Conservation (phyloP, 164 flowering plant species). For the Amborella trichopoda region DNA sequence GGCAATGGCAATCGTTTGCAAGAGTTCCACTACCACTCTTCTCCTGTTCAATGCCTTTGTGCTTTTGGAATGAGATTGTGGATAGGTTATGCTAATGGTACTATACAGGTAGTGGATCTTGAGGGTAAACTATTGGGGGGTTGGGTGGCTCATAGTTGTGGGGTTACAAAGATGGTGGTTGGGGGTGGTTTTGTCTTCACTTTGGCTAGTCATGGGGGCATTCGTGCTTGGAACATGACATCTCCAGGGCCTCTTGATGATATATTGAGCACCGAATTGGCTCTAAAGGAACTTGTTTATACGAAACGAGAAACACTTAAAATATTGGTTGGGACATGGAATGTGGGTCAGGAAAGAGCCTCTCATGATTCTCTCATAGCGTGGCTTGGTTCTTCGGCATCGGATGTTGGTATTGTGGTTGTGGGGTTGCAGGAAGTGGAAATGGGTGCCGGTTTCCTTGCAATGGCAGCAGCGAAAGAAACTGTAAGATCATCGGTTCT, state of each 20-base stretch:
- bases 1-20: constrained; percentile 72
- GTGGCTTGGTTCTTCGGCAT: constrained; percentile 79
- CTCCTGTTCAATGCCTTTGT: constrained; percentile 65
- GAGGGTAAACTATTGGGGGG: constrained; percentile 69
- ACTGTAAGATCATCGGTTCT: too few species aligned
- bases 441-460: constrained; percentile 99
- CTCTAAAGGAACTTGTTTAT: constrained; percentile 40
- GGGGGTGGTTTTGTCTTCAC: constrained; percentile 61
- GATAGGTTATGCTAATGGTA: constrained; percentile 83
- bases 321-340: constrained; percentile 85
- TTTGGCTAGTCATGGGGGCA: constrained; percentile 93
- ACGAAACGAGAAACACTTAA: constrained; percentile 45
- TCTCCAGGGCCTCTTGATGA: constrained; percentile 84
- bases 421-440: constrained; percentile 98
- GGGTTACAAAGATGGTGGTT: constrained; percentile 58
- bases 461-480: constrained; percentile 98
- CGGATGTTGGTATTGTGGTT: constrained; percentile 76
- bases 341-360: constrained; percentile 95
- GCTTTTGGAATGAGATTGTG: constrained; percentile 64
- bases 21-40: constrained; percentile 50
- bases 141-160: constrained; percentile 85
- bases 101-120: constrained; percentile 65
- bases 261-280: constrained; percentile 54
- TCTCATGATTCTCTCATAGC: constrained; percentile 62
- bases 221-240: constrained; percentile 77